Conservation (phyloP, 2,329 filamentous ascomycete species). For the Ophiostoma perfectum region DNA sequence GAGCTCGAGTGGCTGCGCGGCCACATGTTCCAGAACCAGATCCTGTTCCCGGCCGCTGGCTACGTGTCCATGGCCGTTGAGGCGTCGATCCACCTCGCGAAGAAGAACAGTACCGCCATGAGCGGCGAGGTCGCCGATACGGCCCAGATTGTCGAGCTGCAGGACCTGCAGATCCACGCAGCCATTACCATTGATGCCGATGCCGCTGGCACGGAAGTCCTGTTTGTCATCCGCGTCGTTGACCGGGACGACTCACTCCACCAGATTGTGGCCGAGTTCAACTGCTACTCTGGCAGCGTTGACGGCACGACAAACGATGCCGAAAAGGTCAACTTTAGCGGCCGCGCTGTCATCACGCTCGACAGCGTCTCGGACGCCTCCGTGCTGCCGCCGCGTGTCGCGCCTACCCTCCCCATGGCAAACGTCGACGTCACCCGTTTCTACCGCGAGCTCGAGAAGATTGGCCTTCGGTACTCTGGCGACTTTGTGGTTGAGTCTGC, state of each 20-base stretch:
- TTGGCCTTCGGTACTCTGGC: slow-evolving; percentile 22
- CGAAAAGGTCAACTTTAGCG: slow-evolving; percentile 22
- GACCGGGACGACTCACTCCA: background rate
- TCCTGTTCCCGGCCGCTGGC: slow-evolving; percentile 43
- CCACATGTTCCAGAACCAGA: slow-evolving; percentile 44
- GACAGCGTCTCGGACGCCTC: slow-evolving; percentile 1
- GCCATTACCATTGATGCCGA: slow-evolving; percentile 24
- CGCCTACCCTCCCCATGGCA: slow-evolving; percentile 19
- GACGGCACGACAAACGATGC: slow-evolving; percentile 20
- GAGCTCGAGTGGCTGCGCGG: slow-evolving; percentile 45
- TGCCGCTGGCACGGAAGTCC: slow-evolving; percentile 22
- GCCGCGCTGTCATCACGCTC: slow-evolving; percentile 19
- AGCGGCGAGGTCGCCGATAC: background rate
- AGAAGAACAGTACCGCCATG: slow-evolving; percentile 8
- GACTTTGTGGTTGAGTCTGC: slow-evolving; percentile 22
- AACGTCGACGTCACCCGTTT: slow-evolving; percentile 22
- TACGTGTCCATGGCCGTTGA: slow-evolving; percentile 39
- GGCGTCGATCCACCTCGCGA: slow-evolving; percentile 30
- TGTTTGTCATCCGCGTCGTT: slow-evolving; percentile 20
- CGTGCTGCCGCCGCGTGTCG: slow-evolving; percentile 18
- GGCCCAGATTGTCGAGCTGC: slow-evolving; percentile 22
- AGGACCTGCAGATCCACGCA: slow-evolving; percentile 21
- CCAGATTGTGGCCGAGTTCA: slow-evolving; percentile 17
- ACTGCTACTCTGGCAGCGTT: slow-evolving; percentile 23
- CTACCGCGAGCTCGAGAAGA: slow-evolving; percentile 22